A percentile compares a stretch with the other conserved stretches of the same genome.
These are phyloP conservation scores for Aphanomyces astaci DNA, from an alignment of 352 stramenopile genomes.

Conservation along the genomic window DNA sequence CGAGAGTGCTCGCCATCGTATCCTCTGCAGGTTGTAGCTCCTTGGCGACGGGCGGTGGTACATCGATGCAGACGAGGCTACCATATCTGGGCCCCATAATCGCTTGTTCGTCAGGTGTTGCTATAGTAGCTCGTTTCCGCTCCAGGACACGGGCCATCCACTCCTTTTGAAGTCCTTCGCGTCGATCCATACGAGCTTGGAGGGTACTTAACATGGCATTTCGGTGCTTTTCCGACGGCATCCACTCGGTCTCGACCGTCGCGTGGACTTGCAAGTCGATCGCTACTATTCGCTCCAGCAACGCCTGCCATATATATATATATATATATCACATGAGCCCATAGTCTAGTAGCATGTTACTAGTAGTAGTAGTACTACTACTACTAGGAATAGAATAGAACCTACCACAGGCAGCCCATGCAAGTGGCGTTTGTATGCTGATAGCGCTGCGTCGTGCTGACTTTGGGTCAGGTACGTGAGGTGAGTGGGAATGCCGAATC, in stretches of 20 bases:
- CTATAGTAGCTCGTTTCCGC: neutral
- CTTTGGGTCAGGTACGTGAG: neutral
- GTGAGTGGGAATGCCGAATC: neutral
- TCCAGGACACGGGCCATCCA: constrained; percentile 10
- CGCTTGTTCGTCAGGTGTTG: no score
- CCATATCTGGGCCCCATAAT: no score
- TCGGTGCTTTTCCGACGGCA: constrained; percentile 1
- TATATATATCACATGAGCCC: neutral
- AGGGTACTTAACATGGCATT: neutral
- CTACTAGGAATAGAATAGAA: neutral
- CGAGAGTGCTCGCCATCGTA: no score
- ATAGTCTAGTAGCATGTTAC: neutral
- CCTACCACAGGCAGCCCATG: neutral
- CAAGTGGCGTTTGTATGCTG: constrained; percentile 6
- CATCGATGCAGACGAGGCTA: no score
- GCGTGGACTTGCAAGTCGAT: neutral
- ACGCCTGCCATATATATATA: neutral
- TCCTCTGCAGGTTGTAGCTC: no score
- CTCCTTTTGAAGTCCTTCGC: neutral
- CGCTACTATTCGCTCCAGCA: constrained; percentile 9
- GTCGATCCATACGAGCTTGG: neutral
- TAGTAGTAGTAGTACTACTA: neutral
- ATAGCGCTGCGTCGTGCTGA: neutral
- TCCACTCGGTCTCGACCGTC: neutral
- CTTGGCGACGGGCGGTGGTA: no score